phyloP scores from a whole-genome alignment of 2,329 filamentous ascomycete genomes.

The Cladosporium sp. region DNA sequence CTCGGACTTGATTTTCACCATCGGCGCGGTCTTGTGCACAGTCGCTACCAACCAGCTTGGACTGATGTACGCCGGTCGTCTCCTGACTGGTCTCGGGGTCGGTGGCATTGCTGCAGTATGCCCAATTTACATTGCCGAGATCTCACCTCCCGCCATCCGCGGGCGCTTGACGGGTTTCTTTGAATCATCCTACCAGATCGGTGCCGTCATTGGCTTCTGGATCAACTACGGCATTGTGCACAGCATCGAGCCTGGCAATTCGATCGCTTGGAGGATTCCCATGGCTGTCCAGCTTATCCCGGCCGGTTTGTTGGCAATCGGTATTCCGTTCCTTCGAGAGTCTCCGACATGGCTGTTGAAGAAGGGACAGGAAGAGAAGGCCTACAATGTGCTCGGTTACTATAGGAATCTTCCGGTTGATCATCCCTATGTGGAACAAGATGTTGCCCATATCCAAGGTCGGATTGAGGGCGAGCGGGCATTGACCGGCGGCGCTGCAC shows the following conservation, averaged over 20 bases:
- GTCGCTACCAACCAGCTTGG: slow-evolving; percentile 39
- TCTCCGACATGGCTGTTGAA: slow-evolving; percentile 30
- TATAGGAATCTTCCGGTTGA: slow-evolving; percentile 19
- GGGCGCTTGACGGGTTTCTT: slow-evolving; percentile 32
- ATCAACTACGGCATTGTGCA: slow-evolving; percentile 33
- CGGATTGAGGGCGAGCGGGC: slow-evolving; percentile 31
- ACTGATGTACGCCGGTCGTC: slow-evolving; percentile 40
- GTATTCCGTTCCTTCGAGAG: slow-evolving; percentile 29
- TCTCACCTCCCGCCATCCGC: slow-evolving; percentile 31
- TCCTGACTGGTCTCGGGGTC: slow-evolving; percentile 31
- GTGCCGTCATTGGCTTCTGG: slow-evolving; percentile 34
- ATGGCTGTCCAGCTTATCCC: slow-evolving; percentile 32
- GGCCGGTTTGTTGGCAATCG: slow-evolving; percentile 27
- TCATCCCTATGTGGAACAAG: slow-evolving; percentile 26
- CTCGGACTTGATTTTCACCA: slow-evolving; percentile 41
- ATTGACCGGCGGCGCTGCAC: slow-evolving; percentile 25
- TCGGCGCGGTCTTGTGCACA: slow-evolving; percentile 43
- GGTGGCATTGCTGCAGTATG: slow-evolving; percentile 30
- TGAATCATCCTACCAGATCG: slow-evolving; percentile 31
- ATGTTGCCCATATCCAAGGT: slow-evolving; percentile 29
- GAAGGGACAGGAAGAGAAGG: slow-evolving; percentile 19
- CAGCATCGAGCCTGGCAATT: slow-evolving; percentile 21
- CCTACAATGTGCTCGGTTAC: slow-evolving; percentile 19
- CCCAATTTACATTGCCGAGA: slow-evolving; percentile 33
- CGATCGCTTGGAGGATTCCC: slow-evolving; percentile 26